phyloP scores from a whole-genome alignment of 495 filamentous ascomycete genomes.

The Penicillium argentinense region DNA sequence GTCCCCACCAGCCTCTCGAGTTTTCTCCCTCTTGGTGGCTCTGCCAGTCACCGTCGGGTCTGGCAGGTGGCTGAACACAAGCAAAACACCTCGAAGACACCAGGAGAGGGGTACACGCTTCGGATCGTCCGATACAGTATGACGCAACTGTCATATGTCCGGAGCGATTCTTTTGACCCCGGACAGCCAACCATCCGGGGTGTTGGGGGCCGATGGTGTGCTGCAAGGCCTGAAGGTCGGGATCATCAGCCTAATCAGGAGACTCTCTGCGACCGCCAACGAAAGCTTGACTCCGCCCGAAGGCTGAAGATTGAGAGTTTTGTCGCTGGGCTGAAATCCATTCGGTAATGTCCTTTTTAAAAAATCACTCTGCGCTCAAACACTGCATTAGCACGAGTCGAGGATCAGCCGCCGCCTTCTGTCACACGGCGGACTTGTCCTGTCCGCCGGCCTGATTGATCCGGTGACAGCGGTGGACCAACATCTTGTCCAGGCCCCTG shows the following conservation, averaged over 20 bases:
- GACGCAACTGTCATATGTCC: background rate
- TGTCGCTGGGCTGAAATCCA: background rate
- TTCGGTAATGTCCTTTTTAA: no score
- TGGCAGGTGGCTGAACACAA: background rate
- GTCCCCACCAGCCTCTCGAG: background rate
- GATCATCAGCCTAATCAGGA: background rate
- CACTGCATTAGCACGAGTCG: background rate
- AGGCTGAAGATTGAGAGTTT: background rate
- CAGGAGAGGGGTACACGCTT: background rate
- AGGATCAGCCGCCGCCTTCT: constrained; percentile 5
- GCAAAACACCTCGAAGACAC: background rate
- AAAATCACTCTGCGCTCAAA: no score
- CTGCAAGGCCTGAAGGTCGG: no score
- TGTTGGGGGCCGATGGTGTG: no score
- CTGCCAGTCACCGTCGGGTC: background rate
- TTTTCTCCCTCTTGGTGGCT: background rate
- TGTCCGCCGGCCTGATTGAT: background rate
- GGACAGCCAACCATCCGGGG: no score
- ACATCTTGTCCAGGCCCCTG: no score
- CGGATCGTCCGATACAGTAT: background rate
- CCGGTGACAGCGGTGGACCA: background rate
- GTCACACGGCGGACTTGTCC: constrained; percentile 3
- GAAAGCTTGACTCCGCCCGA: background rate
- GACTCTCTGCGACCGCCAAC: background rate
- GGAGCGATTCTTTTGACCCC: no score